Evolutionary conservation across 805 yeast species (phyloP), one percentile per base, ranked within the genome.

Genomic region (Barnettozyma sucrosica): DNA sequence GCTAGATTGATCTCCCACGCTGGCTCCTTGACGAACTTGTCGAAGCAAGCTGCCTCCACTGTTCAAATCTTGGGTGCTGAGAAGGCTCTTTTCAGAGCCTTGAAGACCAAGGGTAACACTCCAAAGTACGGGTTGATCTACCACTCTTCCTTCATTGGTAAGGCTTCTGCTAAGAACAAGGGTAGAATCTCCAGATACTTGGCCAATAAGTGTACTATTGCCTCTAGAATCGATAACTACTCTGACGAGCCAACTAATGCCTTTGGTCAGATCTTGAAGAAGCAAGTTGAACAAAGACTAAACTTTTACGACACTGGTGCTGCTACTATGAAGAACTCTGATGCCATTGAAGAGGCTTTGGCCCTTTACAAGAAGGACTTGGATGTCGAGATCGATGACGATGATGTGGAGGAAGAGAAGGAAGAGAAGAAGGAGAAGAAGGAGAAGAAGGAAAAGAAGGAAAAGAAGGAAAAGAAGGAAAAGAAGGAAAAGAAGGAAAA

Each of bases 61-160:
- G 97, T 93, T 51, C 99, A 93, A 77, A 93, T 93, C 55, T 77
- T 93, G 67, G 99, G 99, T 70, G 98, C 99, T 55, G 99, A 93
- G 75, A 93, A 93, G 80, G 99, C 99, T 36, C 77, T 93, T 54
- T 93, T 93, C 81, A 85, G 99, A 75, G 99, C 99, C 55, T 81
- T 93, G 67, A 93, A 93, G 77, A 93, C 99, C 52, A 93, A 93
- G 72, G 97, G 90, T 65, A 96, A 93, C 71, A 93, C 99, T 51
- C 99, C 99, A 65, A 93, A 93, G 71, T 93, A 93, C 66, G 99
- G 99, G 74, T 76, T 93, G 66, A 79, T 93, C 61, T 93, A 93
- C 76, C 98, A 93, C 67, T 96, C 98, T 47, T 85, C 97, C 23
- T 78, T 93, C 57, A 95, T 93, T 56, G 99, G 99, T 56, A 96